phyloP scores from a whole-genome alignment of 768 basidiomycete species.

The Candolleomyces aberdarensis region DNA sequence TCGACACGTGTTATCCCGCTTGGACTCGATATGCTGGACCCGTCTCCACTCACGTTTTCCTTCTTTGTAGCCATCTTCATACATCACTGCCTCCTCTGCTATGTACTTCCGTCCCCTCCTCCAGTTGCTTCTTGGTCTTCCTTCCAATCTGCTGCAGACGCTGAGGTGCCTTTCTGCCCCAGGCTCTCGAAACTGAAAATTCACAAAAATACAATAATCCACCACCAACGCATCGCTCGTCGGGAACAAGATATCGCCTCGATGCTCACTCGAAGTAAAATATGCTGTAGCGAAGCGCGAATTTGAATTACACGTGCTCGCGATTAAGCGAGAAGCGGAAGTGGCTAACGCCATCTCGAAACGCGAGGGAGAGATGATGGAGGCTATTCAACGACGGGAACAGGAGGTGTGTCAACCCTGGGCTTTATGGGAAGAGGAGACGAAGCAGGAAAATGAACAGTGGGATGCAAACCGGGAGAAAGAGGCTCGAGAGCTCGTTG shows the following conservation, averaged over 20 bases:
- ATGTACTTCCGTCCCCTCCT: no score
- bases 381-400: constrained; percentile 63
- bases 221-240: constrained; percentile 60
- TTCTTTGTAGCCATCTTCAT: no score
- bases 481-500: no score
- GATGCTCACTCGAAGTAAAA: constrained; percentile 50
- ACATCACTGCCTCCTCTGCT: no score
- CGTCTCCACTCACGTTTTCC: no score
- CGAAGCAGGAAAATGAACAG: no score
- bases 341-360: constrained; percentile 60
- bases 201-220: constrained; percentile 52
- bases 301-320: constrained; percentile 62
- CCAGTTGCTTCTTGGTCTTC: no score
- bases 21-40: no score
- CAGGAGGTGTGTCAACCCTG: constrained; percentile 62
- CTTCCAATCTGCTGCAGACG: no score
- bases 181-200: constrained; percentile 66
- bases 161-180: neutral
- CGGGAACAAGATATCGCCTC: constrained; percentile 51
- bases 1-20: no score
- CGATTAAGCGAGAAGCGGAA: constrained; percentile 68
- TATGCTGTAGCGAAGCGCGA: constrained; percentile 64
- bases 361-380: constrained; percentile 71
- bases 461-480: no score
- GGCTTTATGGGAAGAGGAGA: no score